Conservation (phyloP, 441 rosid species). For the Sinapis alba region DNA sequence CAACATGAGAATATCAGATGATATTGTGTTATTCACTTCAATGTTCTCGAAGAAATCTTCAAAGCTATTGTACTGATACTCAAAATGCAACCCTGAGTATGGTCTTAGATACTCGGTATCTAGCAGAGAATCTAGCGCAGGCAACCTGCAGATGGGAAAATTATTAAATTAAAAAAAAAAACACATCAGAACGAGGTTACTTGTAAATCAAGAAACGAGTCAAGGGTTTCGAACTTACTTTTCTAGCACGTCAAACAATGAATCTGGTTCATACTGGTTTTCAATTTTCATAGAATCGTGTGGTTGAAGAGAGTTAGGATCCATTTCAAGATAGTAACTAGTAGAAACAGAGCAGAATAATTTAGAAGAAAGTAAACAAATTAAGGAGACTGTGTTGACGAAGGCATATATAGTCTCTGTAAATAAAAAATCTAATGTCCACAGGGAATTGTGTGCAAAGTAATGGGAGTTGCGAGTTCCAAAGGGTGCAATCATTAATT, state of each 20-base stretch:
- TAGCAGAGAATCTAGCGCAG: conserved; percentile 24
- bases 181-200: not conserved
- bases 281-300: not conserved
- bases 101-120: conserved; percentile 22
- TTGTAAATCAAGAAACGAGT: conserved; percentile 21
- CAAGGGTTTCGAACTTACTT: conserved; percentile 9
- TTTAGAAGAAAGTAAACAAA: not conserved
- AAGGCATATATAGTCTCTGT: conserved; percentile 2
- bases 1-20: conserved; percentile 24
- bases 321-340: conserved; percentile 15
- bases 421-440: not conserved
- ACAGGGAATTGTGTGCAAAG: conserved; percentile 36
- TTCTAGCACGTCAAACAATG: conserved; percentile 25
- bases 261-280: conserved; percentile 23
- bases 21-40: conserved; percentile 2
- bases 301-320: conserved; percentile 13
- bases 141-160: conserved; percentile 36
- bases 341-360: not conserved
- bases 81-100: not conserved
- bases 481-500: conserved; percentile 33
- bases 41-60: conserved; percentile 29
- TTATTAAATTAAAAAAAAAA: not conserved
- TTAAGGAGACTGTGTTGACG: not conserved
- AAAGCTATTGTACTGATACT: conserved; percentile 21
- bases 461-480: conserved; percentile 41